Evolutionary conservation across 2,329 filamentous ascomycete species (phyloP), one percentile per base, ranked within the genome.

Genomic region (Stylonectria norvegica): DNA sequence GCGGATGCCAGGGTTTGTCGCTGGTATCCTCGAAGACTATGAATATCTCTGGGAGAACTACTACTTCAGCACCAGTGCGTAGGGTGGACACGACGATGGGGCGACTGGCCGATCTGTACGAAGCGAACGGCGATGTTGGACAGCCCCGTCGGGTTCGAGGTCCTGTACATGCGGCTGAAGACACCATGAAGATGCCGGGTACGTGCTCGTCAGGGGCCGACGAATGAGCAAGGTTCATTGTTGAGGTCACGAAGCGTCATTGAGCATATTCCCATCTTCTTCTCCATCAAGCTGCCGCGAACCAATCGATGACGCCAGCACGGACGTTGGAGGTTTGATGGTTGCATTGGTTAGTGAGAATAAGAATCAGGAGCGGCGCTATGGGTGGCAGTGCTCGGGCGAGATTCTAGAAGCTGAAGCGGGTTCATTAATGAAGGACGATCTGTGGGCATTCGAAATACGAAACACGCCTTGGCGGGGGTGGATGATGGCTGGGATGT

Each of bases 11-110:
- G 82, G 86, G 50, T 79, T 98, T 60, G 73, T 95, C 17, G 86
- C 83, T 7, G 88, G 86, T 42, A 85, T 98, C 32, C 67, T 97
- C 48, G 89, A 96, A 61, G 93, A 98, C 63, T 98, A 98, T 62
- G 88, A 95, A 65, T 97, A 94, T 63, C 73, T 98, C 20, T 98
- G 93, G 93, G 89, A 96, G 67, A 90, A 94, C 56, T 97, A 96
- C 65, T 94, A 97, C 67, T 98, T 97, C 65, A 79, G 76, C 62
- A 80, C 78, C 23, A 78, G 73, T 40, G 61, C 63, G 55, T 47
- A 42, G 49, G 30, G 20, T 15, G 19, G 4, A 6, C 25, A 14
- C 12, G 12, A 22, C 23, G 38, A 29, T 20, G 22, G 25, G 37
- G 15, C 7, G 17, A 22, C 16, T 30, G 31, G 34, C 31, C 27